phyloP scores from a whole-genome alignment of 2,329 filamentous ascomycete species.

The Phoma herbarum region DNA sequence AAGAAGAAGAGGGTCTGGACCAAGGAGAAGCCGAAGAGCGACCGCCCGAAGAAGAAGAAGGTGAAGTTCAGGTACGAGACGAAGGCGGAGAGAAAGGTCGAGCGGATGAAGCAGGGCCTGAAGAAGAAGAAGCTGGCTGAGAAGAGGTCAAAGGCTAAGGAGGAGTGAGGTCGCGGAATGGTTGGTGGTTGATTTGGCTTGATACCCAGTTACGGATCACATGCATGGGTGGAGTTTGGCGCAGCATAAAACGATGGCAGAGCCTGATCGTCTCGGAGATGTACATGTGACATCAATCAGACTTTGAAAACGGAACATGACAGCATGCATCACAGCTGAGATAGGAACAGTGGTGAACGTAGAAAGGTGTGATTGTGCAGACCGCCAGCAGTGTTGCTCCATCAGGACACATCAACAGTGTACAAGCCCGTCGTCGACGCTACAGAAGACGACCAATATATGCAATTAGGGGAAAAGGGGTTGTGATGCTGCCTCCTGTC shows the following conservation, averaged over 20 bases:
- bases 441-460: constrained; percentile 37
- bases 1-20: constrained; percentile 59
- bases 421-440: constrained; percentile 38
- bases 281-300: neutral
- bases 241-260: neutral
- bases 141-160: constrained; percentile 53
- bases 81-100: constrained; percentile 78
- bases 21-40: constrained; percentile 61
- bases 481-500: constrained; percentile 32
- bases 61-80: constrained; percentile 93
- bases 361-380: constrained; percentile 21
- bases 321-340: constrained; percentile 1
- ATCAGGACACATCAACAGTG: constrained; percentile 46
- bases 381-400: constrained; percentile 37
- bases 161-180: constrained; percentile 15
- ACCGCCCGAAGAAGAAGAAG: constrained; percentile 77
- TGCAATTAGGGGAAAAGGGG: constrained; percentile 35
- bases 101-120: constrained; percentile 68
- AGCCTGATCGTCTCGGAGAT: neutral
- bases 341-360: neutral
- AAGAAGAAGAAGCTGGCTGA: constrained; percentile 76
- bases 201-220: constrained; percentile 23
- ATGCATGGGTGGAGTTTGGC: constrained; percentile 24
- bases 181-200: constrained; percentile 1
- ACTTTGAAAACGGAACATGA: neutral